Conservation (phyloP, 345 rosid species). For the Chamaenerion angustifolium region DNA sequence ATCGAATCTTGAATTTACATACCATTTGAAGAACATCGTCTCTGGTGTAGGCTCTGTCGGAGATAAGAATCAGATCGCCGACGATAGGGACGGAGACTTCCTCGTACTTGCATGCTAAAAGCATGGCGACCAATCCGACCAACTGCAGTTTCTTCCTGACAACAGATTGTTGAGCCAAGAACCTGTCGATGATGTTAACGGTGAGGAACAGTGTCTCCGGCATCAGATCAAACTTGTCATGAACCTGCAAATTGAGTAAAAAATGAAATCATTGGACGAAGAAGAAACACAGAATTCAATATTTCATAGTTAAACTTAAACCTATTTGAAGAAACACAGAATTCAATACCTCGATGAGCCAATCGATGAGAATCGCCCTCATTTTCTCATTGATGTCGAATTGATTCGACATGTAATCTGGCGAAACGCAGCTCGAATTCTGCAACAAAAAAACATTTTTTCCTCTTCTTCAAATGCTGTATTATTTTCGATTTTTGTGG, state of each 20-base stretch:
- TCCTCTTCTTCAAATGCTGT: too few relatives aligned
- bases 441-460: too few relatives aligned
- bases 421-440: constrained; percentile 44
- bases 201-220: constrained; percentile 81
- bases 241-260: constrained; percentile 38
- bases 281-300: too few relatives aligned
- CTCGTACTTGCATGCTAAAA: constrained; percentile 92
- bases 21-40: constrained; percentile 69
- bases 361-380: constrained; percentile 90
- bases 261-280: neutral
- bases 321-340: too few relatives aligned
- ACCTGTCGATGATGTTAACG: constrained; percentile 77
- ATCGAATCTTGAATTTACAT: neutral
- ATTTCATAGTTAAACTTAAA: too few relatives aligned
- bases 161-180: constrained; percentile 48
- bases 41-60: constrained; percentile 77
- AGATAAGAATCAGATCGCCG: constrained; percentile 67
- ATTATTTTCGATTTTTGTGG: too few relatives aligned
- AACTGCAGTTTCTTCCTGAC: constrained; percentile 81
- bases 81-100: constrained; percentile 92
- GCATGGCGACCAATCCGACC: constrained; percentile 86
- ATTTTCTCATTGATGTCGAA: constrained; percentile 74
- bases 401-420: constrained; percentile 67
- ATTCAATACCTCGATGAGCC: constrained; percentile 99
- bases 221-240: constrained; percentile 81